phyloP scores from a whole-genome alignment of 169 alveolate genomes.

The Plasmodium fragile region DNA sequence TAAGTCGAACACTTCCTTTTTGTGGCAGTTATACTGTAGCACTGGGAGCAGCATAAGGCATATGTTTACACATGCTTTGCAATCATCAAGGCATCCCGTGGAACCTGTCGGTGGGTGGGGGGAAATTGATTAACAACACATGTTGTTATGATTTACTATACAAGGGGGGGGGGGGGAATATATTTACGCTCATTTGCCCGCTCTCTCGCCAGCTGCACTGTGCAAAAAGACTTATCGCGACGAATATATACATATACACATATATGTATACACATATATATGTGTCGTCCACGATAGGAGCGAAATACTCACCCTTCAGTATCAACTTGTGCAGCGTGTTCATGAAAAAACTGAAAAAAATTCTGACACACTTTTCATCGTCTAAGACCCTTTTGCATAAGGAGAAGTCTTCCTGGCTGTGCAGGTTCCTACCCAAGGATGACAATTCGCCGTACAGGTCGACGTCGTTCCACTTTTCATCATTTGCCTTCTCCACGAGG shows the following conservation, averaged over 20 bases:
- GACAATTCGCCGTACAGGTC: slow-evolving; percentile 7
- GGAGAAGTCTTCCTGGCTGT: slow-evolving; percentile 19
- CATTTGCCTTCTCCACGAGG: slow-evolving; percentile 10
- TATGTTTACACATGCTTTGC: slow-evolving; percentile 59
- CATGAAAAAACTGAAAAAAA: slow-evolving; percentile 46
- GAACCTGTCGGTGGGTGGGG: slow-evolving; percentile 1
- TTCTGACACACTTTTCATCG: background rate
- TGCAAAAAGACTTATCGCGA: background rate
- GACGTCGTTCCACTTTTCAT: background rate
- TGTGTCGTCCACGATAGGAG: too few species aligned
- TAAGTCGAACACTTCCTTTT: slow-evolving; percentile 22
- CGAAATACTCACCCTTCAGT: background rate
- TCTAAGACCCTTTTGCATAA: slow-evolving; percentile 15
- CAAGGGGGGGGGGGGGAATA: background rate
- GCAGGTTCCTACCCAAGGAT: slow-evolving; percentile 7
- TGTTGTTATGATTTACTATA: background rate
- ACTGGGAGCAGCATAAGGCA: slow-evolving; percentile 36
- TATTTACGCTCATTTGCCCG: background rate
- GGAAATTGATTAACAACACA: background rate
- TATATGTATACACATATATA: background rate
- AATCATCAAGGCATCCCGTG: slow-evolving; percentile 12
- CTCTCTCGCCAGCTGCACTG: background rate
- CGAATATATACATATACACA: background rate
- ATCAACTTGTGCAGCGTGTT: slow-evolving; percentile 21
- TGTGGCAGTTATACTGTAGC: slow-evolving; percentile 49